Percentiles rank a stretch among this genome's conserved stretches.
phyloP scores from a whole-genome alignment of 345 rosid genomes.

The Arabis alpina region DNA sequence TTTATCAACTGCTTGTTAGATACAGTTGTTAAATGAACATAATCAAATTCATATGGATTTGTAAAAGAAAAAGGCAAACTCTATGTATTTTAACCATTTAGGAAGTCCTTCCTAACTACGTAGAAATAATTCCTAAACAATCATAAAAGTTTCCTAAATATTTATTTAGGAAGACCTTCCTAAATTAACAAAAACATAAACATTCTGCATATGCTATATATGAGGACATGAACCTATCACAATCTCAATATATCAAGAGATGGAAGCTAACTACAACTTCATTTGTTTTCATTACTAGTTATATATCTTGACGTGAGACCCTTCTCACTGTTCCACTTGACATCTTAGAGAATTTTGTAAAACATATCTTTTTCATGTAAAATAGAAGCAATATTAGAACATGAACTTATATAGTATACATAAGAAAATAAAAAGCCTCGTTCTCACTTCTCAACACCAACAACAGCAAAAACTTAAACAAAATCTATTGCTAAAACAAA shows the following conservation, averaged over 20 bases:
- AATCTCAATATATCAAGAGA: background rate
- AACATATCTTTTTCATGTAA: slow-evolving; percentile 37
- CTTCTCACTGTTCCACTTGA: slow-evolving; percentile 75
- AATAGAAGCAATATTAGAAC: slow-evolving; percentile 14
- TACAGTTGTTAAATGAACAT: too few species aligned
- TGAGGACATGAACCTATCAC: background rate
- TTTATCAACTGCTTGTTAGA: too few species aligned
- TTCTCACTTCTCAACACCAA: slow-evolving; percentile 6
- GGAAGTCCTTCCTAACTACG: too few species aligned
- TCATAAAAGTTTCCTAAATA: too few species aligned
- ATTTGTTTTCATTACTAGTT: slow-evolving; percentile 56
- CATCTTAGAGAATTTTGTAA: slow-evolving; percentile 47
- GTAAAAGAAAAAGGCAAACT: too few species aligned
- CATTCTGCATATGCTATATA: background rate
- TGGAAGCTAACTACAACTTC: background rate
- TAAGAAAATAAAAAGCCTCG: background rate
- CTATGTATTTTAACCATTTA: too few species aligned
- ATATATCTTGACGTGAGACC: slow-evolving; percentile 88
- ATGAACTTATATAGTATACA: background rate
- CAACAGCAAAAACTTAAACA: background rate
- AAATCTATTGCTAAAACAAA: background rate
- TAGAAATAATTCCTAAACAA: too few species aligned
- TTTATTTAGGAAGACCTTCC: too few species aligned
- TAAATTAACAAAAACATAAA: too few species aligned
- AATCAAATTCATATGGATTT: too few species aligned